A percentile compares a stretch with the other conserved stretches of the same genome.
These are phyloP conservation scores for Pseudogymnoascus sp. DNA, from an alignment of 2,329 filamentous ascomycete species.

Conservation along the genomic window DNA sequence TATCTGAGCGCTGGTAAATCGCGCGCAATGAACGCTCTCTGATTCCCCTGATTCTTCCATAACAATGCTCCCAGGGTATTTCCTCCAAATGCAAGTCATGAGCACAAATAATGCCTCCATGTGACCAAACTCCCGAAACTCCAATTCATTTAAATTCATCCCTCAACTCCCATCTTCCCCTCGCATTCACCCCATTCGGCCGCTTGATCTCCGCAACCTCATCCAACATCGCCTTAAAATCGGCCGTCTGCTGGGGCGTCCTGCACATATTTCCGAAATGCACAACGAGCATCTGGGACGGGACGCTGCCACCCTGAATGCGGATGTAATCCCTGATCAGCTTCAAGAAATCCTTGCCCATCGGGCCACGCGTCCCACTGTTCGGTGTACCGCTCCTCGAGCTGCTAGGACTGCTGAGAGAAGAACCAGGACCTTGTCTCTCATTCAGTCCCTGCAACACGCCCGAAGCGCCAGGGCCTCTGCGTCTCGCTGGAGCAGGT, in stretches of 20 bases:
- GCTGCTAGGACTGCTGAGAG: conserved; percentile 32
- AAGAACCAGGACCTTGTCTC: conserved; percentile 36
- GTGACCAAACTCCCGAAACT: neutral
- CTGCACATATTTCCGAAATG: conserved; percentile 79
- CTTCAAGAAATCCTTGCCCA: conserved; percentile 54
- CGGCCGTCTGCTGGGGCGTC: conserved; percentile 56
- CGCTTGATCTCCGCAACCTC: conserved; percentile 61
- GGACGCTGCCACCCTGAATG: conserved; percentile 66
- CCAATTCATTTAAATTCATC: conserved; percentile 24
- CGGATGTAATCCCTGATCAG: conserved; percentile 74
- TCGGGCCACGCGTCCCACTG: conserved; percentile 32
- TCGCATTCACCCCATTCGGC: conserved; percentile 25
- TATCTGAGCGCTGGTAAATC: neutral
- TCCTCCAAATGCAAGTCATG: conserved; percentile 7
- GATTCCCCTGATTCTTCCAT: neutral
- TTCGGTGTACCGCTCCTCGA: conserved; percentile 37
- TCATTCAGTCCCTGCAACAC: conserved; percentile 49
- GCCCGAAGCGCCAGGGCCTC: conserved; percentile 41
- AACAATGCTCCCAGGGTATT: conserved; percentile 1
- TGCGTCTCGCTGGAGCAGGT: conserved; percentile 41
- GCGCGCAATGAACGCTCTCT: neutral
- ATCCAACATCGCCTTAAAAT: conserved; percentile 76
- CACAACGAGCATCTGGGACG: conserved; percentile 78
- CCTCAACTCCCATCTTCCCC: conserved; percentile 27
- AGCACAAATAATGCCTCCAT: neutral